Conservation (phyloP, 805 yeast genomes). For the Zygotorulaspora danielsina region DNA sequence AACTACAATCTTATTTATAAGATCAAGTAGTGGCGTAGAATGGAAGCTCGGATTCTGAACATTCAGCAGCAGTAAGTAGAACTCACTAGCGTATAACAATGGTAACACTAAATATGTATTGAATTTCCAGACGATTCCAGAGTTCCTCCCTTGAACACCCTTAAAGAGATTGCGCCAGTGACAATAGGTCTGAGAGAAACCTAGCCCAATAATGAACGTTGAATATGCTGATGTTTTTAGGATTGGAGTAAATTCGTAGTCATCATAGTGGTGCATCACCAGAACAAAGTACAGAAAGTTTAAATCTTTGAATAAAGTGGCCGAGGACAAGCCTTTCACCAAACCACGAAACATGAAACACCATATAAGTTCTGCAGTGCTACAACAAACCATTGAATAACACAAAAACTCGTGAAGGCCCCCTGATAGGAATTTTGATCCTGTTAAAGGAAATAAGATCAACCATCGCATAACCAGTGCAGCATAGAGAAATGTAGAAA, state of each 20-base stretch:
- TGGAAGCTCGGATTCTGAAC: conserved; percentile 27
- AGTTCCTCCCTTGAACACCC: conserved; percentile 9
- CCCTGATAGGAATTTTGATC: conserved; percentile 59
- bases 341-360: conserved; percentile 24
- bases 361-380: conserved; percentile 27
- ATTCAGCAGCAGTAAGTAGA: conserved; percentile 29
- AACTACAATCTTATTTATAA: conserved; percentile 24
- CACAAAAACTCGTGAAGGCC: conserved; percentile 65
- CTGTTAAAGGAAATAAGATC: conserved; percentile 59
- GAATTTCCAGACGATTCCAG: conserved; percentile 18
- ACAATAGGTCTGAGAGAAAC: conserved; percentile 26
- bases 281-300: conserved; percentile 30
- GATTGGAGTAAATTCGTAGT: conserved; percentile 33
- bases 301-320: conserved; percentile 25
- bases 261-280: conserved; percentile 31
- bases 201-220: conserved; percentile 26
- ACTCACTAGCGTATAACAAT: conserved; percentile 30
- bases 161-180: conserved; percentile 32
- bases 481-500: conserved; percentile 23
- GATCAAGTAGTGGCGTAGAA: conserved; percentile 23
- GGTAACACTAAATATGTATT: conserved; percentile 26
- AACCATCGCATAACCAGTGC: conserved; percentile 42
- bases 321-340: conserved; percentile 13
- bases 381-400: conserved; percentile 21
- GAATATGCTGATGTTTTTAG: conserved; percentile 33